Percentiles rank a stretch among this genome's conserved stretches.
phyloP scores from a whole-genome alignment of 192 early-diverging fungal genomes.

The Lunasporangiospora selenospora region DNA sequence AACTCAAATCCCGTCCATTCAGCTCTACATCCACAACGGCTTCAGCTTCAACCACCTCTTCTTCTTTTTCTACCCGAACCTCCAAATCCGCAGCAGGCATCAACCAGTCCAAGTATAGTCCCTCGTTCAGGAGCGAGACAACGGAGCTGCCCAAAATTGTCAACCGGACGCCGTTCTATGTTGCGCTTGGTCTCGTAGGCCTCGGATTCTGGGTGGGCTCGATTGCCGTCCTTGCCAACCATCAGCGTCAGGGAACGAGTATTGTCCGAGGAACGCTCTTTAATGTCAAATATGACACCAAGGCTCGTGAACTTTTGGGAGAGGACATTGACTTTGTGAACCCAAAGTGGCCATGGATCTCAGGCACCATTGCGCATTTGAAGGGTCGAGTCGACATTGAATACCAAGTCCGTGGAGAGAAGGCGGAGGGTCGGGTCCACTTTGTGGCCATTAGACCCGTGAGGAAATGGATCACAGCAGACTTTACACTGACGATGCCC shows the following conservation, averaged over 20 bases:
- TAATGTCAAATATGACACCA: constrained; percentile 59
- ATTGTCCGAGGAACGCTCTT: constrained; percentile 66
- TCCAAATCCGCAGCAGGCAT: too few relatives aligned
- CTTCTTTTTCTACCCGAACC: too few relatives aligned
- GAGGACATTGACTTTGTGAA: constrained; percentile 59
- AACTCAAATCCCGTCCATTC: too few relatives aligned
- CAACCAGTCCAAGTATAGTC: constrained; percentile 38
- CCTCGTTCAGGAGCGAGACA: constrained; percentile 24
- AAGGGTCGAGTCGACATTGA: constrained; percentile 63
- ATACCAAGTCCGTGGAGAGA: constrained; percentile 58
- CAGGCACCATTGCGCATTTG: constrained; percentile 65
- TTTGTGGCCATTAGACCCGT: constrained; percentile 47
- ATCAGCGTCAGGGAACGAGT: constrained; percentile 61
- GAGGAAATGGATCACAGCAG: constrained; percentile 50
- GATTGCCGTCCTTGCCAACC: constrained; percentile 58
- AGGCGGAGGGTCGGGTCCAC: constrained; percentile 51
- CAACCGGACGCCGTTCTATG: constrained; percentile 16
- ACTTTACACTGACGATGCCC: constrained; percentile 51
- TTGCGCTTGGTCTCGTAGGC: constrained; percentile 50
- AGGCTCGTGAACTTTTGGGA: constrained; percentile 56
- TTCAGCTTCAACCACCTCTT: too few relatives aligned
- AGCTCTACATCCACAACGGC: too few relatives aligned
- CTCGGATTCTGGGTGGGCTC: constrained; percentile 59
- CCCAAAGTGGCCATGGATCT: constrained; percentile 65
- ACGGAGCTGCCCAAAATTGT: constrained; percentile 39